These are phyloP conservation scores for Colletotrichum zoysiae DNA, from an alignment of 2,329 filamentous ascomycete genomes.

Conservation along the genomic window DNA sequence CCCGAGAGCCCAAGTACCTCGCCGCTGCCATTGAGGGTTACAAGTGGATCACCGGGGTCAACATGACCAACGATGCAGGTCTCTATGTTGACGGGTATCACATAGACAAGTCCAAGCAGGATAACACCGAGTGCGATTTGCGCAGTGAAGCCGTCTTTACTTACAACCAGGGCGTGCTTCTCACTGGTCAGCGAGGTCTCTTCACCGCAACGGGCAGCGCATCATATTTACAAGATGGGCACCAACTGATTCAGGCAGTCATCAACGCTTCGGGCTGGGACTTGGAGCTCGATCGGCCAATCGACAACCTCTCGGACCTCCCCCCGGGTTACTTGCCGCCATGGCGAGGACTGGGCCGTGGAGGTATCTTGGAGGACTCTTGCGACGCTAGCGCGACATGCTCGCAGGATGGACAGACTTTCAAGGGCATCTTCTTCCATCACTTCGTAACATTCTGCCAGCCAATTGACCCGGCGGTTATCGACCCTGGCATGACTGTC, in stretches of 20 bases:
- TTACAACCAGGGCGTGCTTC: slow-evolving; percentile 93
- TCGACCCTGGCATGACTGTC: slow-evolving; percentile 46
- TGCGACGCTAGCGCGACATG: slow-evolving; percentile 83
- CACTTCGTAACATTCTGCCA: slow-evolving; percentile 85
- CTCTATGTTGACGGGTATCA: slow-evolving; percentile 92
- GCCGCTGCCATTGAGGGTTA: slow-evolving; percentile 83
- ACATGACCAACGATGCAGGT: slow-evolving; percentile 83
- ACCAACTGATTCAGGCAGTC: slow-evolving; percentile 79
- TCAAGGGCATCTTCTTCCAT: slow-evolving; percentile 96
- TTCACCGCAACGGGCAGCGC: slow-evolving; percentile 82
- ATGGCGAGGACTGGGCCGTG: slow-evolving; percentile 83
- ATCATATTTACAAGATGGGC: slow-evolving; percentile 82
- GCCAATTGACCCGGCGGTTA: slow-evolving; percentile 62
- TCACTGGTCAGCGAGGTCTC: slow-evolving; percentile 83
- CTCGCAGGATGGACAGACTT: slow-evolving; percentile 87
- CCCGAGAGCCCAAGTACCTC: slow-evolving; percentile 74
- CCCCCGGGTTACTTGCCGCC: slow-evolving; percentile 56
- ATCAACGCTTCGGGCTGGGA: slow-evolving; percentile 85
- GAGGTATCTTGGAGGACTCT: slow-evolving; percentile 84
- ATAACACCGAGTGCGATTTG: slow-evolving; percentile 80
- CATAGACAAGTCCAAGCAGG: slow-evolving; percentile 71
- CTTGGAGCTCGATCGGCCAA: slow-evolving; percentile 55
- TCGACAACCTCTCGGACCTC: slow-evolving; percentile 54
- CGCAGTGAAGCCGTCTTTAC: slow-evolving; percentile 93
- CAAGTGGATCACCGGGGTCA: slow-evolving; percentile 80